Evolutionary conservation across 2,329 filamentous ascomycete genomes (phyloP), one percentile per base, ranked within the genome.

Genomic region (Talaromyces sp.): DNA sequence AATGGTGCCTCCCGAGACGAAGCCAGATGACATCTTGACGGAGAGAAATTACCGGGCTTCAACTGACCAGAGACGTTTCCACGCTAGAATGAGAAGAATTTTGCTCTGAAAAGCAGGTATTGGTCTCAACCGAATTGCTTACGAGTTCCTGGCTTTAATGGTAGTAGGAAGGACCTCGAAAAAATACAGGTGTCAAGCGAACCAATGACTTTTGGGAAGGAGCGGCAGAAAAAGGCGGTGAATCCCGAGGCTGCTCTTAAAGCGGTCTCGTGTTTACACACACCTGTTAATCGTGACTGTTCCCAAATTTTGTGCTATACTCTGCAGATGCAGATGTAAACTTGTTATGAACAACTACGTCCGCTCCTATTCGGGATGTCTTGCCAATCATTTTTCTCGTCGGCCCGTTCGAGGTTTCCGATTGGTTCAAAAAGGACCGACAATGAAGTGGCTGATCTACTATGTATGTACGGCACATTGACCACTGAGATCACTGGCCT

Each of bases 1-100:
- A 62, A 75, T 75, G 35, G 80, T 80, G 11, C 80, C 80, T 52
- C 73, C 78, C 39, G 80, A 78, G 22, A 82, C 77, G 65, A 82
- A 82, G 22, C 80, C 77, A 19, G 80, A 80, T 11, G 78, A 81
- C 80, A 82, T 82, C 22, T 37, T 67, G 33, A 25, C 31, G n/a
- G 57, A 54, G 25, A 31, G 7, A 5, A 52, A 25, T 25, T 49
- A 5, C 22, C 47, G 33, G 22, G 8, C 33, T 31, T n/a, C 19
- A 2, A 39, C 13, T n/a, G 10, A 61, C 22, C 19, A 15, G 11
- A 17, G 25, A 25, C 22, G 9, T 13, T 22, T 47, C 4, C 3
- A 47, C 1, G 5, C 19, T 47, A 10, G 10, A 19, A 2, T 19
- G 5, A 4, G 5, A 22, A 47, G 10, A 11, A 1, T 47, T 3